Evolutionary conservation across 1,284 basidiomycete species (phyloP).

Genomic region (Cryptococcus sp.): DNA sequence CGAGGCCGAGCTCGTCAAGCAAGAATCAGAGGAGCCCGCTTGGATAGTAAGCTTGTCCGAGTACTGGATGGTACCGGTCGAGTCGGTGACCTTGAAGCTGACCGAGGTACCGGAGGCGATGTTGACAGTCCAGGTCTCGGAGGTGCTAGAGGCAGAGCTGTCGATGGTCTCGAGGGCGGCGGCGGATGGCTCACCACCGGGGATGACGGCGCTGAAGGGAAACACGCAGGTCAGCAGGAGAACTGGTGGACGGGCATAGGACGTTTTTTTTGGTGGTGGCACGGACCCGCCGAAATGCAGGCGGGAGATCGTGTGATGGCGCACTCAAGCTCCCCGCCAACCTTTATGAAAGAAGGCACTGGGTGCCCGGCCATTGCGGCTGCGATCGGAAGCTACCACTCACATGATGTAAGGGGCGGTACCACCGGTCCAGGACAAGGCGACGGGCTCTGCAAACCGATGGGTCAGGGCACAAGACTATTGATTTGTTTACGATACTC

Average conservation of each 20-base stretch:
- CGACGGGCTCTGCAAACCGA: conserved; percentile 31
- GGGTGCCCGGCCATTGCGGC: no score
- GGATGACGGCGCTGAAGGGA: conserved; percentile 57
- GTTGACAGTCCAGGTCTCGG: conserved; percentile 66
- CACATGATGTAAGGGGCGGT: conserved; percentile 64
- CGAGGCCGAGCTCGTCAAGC: conserved; percentile 7
- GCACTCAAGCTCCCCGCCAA: no score
- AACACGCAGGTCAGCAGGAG: not conserved
- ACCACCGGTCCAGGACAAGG: conserved; percentile 64
- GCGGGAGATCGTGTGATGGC: no score
- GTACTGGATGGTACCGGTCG: conserved; percentile 60
- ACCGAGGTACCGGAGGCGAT: conserved; percentile 57
- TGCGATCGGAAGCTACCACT: conserved; percentile 17
- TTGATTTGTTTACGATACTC: conserved; percentile 17
- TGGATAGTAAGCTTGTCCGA: conserved; percentile 62
- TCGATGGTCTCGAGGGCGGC: conserved; percentile 58
- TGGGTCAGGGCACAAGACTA: conserved; percentile 8
- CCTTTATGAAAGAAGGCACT: no score
- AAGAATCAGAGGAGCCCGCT: conserved; percentile 38
- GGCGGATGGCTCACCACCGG: conserved; percentile 67
- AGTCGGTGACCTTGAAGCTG: conserved; percentile 43
- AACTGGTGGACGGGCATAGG: not conserved
- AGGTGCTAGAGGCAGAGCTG: conserved; percentile 45
- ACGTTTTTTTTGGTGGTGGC: not conserved
- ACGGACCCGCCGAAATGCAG: no score